Conservation (phyloP, 306 rosid genomes). For the Canavalia gladiata region DNA sequence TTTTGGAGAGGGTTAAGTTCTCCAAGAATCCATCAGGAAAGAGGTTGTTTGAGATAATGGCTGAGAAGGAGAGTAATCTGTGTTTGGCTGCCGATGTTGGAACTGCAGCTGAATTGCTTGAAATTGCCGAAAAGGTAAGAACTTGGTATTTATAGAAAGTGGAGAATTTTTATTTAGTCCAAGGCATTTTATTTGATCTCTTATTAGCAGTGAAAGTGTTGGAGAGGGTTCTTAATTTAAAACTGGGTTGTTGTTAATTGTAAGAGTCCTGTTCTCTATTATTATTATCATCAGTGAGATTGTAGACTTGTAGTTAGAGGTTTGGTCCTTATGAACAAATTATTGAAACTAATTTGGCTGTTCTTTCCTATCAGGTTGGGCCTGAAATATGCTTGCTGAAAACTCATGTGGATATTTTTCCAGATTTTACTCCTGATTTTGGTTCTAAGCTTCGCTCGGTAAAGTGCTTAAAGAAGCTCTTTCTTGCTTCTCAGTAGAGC, state of each 20-base stretch:
- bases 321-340: background rate
- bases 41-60: conserved; percentile 84
- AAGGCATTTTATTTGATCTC: conserved; percentile 25
- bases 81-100: conserved; percentile 93
- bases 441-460: conserved; percentile 86
- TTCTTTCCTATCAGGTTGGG: conserved; percentile 69
- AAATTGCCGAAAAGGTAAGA: conserved; percentile 81
- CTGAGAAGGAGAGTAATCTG: conserved; percentile 84
- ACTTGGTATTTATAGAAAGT: conserved; percentile 10
- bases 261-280: background rate
- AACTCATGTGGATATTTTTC: conserved; percentile 90
- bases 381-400: conserved; percentile 92
- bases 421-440: conserved; percentile 88
- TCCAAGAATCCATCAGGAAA: conserved; percentile 83
- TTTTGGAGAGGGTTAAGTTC: conserved; percentile 77
- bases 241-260: conserved; percentile 10
- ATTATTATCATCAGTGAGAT: conserved; percentile 15
- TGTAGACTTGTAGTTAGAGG: conserved; percentile 24
- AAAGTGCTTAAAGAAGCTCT: conserved; percentile 37
- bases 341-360: conserved; percentile 11
- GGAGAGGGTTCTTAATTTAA: conserved; percentile 13
- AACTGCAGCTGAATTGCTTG: conserved; percentile 80
- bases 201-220: conserved; percentile 7
- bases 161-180: background rate
- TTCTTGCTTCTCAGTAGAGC: background rate